These are phyloP conservation scores for Lithocarpus polystachyus DNA, from an alignment of 306 rosid species.

Conservation along the genomic window DNA sequence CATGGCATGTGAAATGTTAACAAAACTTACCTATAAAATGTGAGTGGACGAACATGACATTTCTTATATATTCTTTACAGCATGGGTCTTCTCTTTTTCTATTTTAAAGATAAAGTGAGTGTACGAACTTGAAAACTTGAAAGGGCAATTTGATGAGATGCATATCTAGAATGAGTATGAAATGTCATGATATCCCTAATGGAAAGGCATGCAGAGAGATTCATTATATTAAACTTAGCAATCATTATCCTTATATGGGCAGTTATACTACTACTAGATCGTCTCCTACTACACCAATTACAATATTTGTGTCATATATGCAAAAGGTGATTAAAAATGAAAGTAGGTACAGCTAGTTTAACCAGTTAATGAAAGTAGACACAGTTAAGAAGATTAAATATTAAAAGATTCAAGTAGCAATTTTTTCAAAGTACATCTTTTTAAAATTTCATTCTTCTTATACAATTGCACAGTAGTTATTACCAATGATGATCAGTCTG, in stretches of 20 bases:
- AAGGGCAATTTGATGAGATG: conserved; percentile 22
- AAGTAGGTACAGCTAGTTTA: too few species aligned
- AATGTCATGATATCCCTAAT: conserved; percentile 12
- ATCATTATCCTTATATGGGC: conserved; percentile 2
- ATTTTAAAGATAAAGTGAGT: conserved; percentile 25
- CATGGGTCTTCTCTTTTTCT: conserved; percentile 20
- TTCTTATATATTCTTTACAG: background rate
- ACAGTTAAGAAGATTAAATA: too few species aligned
- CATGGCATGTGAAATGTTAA: conserved; percentile 6
- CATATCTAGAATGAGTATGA: conserved; percentile 11
- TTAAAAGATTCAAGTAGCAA: too few species aligned
- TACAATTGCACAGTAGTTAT: too few species aligned
- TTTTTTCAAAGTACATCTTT: too few species aligned
- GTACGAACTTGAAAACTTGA: conserved; percentile 32
- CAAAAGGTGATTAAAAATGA: too few species aligned
- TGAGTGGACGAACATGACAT: too few species aligned
- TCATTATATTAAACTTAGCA: background rate
- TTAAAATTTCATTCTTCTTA: background rate
- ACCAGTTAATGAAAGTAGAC: too few species aligned
- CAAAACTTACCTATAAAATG: conserved; percentile 2
- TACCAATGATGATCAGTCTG: too few species aligned
- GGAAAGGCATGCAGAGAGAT: conserved; percentile 9
- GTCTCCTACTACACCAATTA: too few species aligned
- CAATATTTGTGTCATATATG: too few species aligned
- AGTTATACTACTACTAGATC: too few species aligned